A percentile compares a stretch with the other conserved stretches of the same genome.
Conservation (phyloP, 164 flowering plant species). For the Berberis vulgaris region DNA sequence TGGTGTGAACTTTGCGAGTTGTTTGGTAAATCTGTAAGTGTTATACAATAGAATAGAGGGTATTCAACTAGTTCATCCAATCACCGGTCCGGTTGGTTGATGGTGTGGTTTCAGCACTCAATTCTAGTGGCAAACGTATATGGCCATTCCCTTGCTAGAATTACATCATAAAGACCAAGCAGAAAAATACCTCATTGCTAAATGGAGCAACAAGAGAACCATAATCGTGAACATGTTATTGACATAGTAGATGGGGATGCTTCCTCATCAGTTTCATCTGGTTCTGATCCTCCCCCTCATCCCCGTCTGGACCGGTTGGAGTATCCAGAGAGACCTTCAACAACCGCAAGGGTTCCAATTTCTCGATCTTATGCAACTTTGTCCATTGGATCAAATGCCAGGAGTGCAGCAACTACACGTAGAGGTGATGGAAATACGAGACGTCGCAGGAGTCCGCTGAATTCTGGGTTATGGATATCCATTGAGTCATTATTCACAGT, state of each 20-base stretch:
- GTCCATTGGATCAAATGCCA: constrained; percentile 10
- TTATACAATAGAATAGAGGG: neutral
- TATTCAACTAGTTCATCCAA: neutral
- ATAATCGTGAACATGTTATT: constrained; percentile 43
- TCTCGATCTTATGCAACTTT: constrained; percentile 11
- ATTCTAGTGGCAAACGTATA: constrained; percentile 32
- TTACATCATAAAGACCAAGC: constrained; percentile 27
- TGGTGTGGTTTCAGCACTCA: constrained; percentile 33
- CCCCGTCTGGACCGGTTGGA: constrained; percentile 14
- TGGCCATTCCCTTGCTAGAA: constrained; percentile 50
- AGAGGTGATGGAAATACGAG: constrained; percentile 53
- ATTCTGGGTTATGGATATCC: constrained; percentile 78
- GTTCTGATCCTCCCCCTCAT: constrained; percentile 21
- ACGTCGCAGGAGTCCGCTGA: constrained; percentile 65
- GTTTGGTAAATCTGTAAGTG: too few relatives aligned
- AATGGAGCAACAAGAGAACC: constrained; percentile 55
- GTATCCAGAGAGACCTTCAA: constrained; percentile 38
- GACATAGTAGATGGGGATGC: constrained; percentile 43
- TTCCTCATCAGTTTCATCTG: constrained; percentile 38
- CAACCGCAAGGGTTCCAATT: constrained; percentile 15
- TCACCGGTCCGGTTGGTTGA: constrained; percentile 11
- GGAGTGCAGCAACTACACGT: constrained; percentile 35
- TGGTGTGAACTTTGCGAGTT: too few relatives aligned
- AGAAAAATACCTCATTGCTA: constrained; percentile 36
- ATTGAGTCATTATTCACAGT: constrained; percentile 56